Evolutionary conservation across 2,329 filamentous ascomycete species (phyloP), one percentile per base, ranked within the genome.

Genomic region (Fusarium falciforme): DNA sequence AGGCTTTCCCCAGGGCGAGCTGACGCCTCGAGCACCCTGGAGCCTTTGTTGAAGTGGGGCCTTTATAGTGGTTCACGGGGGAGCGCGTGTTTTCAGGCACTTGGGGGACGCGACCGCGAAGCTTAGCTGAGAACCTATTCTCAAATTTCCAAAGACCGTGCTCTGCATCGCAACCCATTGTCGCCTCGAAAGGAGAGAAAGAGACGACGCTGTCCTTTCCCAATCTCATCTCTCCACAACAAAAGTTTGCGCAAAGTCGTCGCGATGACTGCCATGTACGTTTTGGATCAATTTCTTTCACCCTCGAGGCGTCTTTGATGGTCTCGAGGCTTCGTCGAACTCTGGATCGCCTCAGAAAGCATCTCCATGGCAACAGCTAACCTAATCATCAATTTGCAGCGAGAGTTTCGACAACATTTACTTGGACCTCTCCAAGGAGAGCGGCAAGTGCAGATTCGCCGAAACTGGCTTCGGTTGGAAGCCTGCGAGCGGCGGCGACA

Each of bases 331-430:
- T 33, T 6, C 22, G 9, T 61, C 35, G 52, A 60, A 47, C 27
- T 55, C 40, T 35, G 49, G 22, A 63, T 65, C 38, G n/a, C 33
- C 42, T 64, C 44, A 33, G 36, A 8, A 38, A 66, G 33, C 47
- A 63, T 75, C 47, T 38, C 60, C 35, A 47, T 67, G 63, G 61
- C 61, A 75, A 73, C 52, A 59, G 64, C 72, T 78, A 71, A 71
- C 58, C 42, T 44, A 62, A 7, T 38, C 52, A 65, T 38, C 33
- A 38, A 52, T 55, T 31, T 59, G 11, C 69, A 92, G 90, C 77
- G 96, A 99, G 90, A 96, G 93, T 81, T 99, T 99, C 85, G 96
- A 98, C 82, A 95, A 94, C 85, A 98, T 98, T 85, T 95, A 96
- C 85, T 91, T 99, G 79, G 96, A 99, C 83, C 90, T 99, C 70